Conservation (phyloP, 257 asterid species). For the Phtheirospermum japonicum region DNA sequence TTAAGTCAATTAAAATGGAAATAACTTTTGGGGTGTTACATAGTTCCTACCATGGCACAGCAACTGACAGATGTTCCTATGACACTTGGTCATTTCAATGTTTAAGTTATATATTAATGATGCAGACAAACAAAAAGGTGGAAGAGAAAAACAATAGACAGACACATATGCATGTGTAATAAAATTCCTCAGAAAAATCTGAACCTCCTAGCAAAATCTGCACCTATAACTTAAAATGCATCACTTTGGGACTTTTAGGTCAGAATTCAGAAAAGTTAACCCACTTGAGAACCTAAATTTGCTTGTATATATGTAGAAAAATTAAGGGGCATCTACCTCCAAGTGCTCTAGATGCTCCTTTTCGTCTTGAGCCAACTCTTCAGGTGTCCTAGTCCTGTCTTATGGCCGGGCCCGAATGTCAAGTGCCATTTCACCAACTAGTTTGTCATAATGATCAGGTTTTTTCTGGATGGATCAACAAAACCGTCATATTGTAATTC, state of each 20-base stretch:
- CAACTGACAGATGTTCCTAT: not conserved
- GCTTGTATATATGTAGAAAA: not conserved
- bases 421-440: conserved; percentile 70
- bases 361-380: conserved; percentile 95
- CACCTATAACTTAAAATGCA: not conserved
- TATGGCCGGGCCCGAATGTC: conserved; percentile 94
- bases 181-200: not conserved
- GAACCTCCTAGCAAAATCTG: not conserved
- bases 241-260: not conserved
- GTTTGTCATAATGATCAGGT: conserved; percentile 71
- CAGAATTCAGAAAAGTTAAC: not conserved
- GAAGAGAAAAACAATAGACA: not conserved
- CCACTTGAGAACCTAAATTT: no score
- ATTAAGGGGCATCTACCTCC: conserved; percentile 55
- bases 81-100: not conserved
- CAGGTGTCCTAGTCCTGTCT: conserved; percentile 83
- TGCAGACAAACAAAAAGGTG: not conserved
- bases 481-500: conserved; percentile 11
- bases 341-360: conserved; percentile 79
- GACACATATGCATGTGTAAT: not conserved
- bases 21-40: no score
- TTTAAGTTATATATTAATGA: not conserved
- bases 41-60: not conserved
- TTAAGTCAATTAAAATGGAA: no score
- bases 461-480: conserved; percentile 52